Base-by-base conservation (phyloP, 2,329 filamentous ascomycete species). In the Trichoderma atrobrunneum region DNA sequence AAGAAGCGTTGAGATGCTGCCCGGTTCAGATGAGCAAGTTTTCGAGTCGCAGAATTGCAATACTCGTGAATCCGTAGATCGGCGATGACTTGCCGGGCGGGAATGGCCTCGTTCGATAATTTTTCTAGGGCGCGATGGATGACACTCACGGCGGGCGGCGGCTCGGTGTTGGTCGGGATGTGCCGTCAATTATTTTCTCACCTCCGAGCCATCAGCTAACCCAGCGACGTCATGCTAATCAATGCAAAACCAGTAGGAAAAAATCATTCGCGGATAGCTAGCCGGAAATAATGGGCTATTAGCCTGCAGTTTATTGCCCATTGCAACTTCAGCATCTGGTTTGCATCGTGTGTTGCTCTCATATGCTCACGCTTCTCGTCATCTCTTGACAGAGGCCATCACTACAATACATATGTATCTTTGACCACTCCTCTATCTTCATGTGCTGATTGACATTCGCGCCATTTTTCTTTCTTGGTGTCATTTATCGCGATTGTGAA, bases 141-240 rank as follows among this genome's bases (percentile, higher is more conserved):
- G 64, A 59, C 51, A 59, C 34, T n/a, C 51, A 26, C 51, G 30
- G 51, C 26, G 21, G 24, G 64, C 51, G 64, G 64, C 64, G 48
- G 48, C 48, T 70, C 67, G 57, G 67, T 61, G 67, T 12, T 62
- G 54, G 57, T 61, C 39, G 57, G 67, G 39, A 70, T 70, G 57
- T 70, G 57, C 30, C 36, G n/a, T 4, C 54, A 68, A 24, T 32
- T 12, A 14, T 51, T 51, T 48, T 24, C 26, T 30, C 30, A 48
- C 28, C 24, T 54, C 67, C 57, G 57, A 36, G 21, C 26, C 18
- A 62, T 70, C 67, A 62, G 67, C 67, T 18, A 69, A 61, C 11
- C 51, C 66, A 61, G 21, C 67, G 36, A 61, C 64, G 64, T 67
- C 51, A 67, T 67, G 39, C n/a, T 32, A 67, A 43, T 67, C 51